phyloP scores from a whole-genome alignment of 768 basidiomycete species.

The Daedaleopsis sinensis region DNA sequence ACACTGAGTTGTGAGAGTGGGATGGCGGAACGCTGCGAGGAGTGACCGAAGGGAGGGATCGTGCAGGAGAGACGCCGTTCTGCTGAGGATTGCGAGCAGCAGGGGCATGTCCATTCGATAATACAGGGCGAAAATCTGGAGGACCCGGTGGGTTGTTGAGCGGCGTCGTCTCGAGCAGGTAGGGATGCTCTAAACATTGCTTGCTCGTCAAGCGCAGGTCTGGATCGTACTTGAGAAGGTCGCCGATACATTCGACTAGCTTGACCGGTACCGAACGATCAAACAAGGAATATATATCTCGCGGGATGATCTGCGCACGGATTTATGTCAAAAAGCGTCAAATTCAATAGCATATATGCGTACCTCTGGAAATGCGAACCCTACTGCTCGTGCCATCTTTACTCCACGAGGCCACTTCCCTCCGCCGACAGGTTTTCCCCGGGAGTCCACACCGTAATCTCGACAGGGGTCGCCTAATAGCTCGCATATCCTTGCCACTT shows the following conservation, averaged over 20 bases:
- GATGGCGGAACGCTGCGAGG: slow-evolving; percentile 51
- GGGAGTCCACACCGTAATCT: slow-evolving; percentile 77
- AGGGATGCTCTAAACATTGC: slow-evolving; percentile 87
- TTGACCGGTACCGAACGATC: slow-evolving; percentile 76
- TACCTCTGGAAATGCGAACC: slow-evolving; percentile 91
- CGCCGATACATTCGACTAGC: slow-evolving; percentile 89
- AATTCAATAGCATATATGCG: slow-evolving; percentile 12
- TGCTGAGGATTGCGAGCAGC: slow-evolving; percentile 9
- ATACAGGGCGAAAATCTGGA: slow-evolving; percentile 26
- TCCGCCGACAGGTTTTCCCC: slow-evolving; percentile 76
- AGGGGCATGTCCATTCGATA: slow-evolving; percentile 15
- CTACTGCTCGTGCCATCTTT: slow-evolving; percentile 83
- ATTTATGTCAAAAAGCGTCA: slow-evolving; percentile 13
- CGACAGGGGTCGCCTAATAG: slow-evolving; percentile 90
- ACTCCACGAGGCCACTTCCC: slow-evolving; percentile 87
- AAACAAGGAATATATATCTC: slow-evolving; percentile 73
- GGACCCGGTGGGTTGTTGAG: slow-evolving; percentile 69
- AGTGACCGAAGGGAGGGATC: slow-evolving; percentile 39
- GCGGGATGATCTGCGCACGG: slow-evolving; percentile 58
- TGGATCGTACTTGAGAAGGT: slow-evolving; percentile 92
- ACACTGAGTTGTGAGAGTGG: slow-evolving; percentile 48
- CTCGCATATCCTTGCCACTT: slow-evolving; percentile 88
- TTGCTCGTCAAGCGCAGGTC: slow-evolving; percentile 81
- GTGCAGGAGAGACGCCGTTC: slow-evolving; percentile 29
- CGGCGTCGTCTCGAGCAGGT: slow-evolving; percentile 79